Evolutionary conservation across 2,329 filamentous ascomycete genomes (phyloP), one percentile per base, ranked within the genome.

Genomic region (Microdochium trichocladiopsis): DNA sequence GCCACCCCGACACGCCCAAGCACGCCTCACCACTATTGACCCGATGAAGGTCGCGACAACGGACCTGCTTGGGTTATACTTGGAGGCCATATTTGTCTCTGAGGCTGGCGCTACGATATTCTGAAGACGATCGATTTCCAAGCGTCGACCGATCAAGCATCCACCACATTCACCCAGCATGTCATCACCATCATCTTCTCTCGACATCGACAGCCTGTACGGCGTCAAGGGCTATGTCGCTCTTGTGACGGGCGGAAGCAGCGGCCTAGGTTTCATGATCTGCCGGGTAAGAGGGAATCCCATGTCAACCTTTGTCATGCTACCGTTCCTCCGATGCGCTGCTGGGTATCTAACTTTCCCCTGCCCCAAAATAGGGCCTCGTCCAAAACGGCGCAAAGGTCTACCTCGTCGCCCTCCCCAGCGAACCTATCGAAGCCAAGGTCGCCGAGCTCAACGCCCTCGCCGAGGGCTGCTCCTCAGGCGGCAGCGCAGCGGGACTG

Each of bases 191-290:
- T n/a, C n/a, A n/a, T n/a, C n/a, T n/a, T n/a, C n/a, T 47, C 55
- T 59, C 9, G 24, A 51, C 23, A 53, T 59, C 24, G 28, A 51
- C 0, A 50, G 24, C 10, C 50, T 66, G 2, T 66, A 66, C 52
- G 50, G 55, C 2, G 65, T 69, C 5, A 59, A 60, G 43, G 65
- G 63, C 2, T 58, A 58, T 49, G 61, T 73, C 55, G 59, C 70
- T 54, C 52, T 68, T 24, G 60, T 70, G 47, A 66, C 70, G 53
- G 58, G 69, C 52, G 68, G 68, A 0, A 71, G 67, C 47, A 75
- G 72, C 57, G 73, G 73, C 1, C 61, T 76, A 12, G 74, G 74
- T 1, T 63, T 72, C 25, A 76, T 76, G 74, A 75, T 76, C 43
- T 63, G 66, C 47, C 71, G 68, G 56, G 74, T 71, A 58, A 52